These are phyloP conservation scores for Carex myosuroides DNA, from an alignment of 176 grass and related monocot species.

Conservation along the genomic window DNA sequence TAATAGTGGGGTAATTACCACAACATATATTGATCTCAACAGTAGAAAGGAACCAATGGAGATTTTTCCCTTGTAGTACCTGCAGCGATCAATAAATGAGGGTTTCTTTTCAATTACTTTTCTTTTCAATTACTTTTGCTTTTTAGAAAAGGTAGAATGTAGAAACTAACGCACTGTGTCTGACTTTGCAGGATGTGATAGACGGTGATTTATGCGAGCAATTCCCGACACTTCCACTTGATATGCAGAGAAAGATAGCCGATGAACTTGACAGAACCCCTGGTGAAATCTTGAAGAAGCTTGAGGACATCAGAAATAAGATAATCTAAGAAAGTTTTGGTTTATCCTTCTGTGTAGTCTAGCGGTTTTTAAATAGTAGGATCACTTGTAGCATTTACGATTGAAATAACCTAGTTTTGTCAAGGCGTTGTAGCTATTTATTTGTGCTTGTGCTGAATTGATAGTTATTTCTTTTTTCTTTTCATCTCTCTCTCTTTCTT, in stretches of 20 bases:
- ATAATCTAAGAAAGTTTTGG: slow-evolving; percentile 47
- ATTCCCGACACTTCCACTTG: slow-evolving; percentile 82
- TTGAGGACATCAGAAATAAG: slow-evolving; percentile 98
- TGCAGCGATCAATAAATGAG: not conserved
- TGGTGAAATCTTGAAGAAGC: slow-evolving; percentile 94
- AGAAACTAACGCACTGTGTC: not conserved
- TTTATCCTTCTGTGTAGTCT: slow-evolving; percentile 6
- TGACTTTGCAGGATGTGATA: slow-evolving; percentile 76
- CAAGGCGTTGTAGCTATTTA: not conserved
- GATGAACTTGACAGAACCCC: slow-evolving; percentile 92
- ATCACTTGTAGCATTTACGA: not conserved
- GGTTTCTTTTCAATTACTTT: not conserved
- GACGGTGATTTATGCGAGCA: slow-evolving; percentile 98
- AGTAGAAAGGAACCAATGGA: too few relatives aligned
- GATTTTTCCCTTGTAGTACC: not conserved
- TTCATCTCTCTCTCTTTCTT: not conserved
- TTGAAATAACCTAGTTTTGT: slow-evolving; percentile 5
- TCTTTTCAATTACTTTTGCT: not conserved
- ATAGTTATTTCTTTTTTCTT: not conserved
- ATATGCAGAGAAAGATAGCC: slow-evolving; percentile 96
- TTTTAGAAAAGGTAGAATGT: not conserved
- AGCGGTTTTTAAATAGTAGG: not conserved
- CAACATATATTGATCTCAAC: too few relatives aligned
- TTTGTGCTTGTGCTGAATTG: not conserved
- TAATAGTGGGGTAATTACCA: too few relatives aligned